Base-by-base conservation (phyloP, 257 asterid species). In the Nicotiana paniculata region DNA sequence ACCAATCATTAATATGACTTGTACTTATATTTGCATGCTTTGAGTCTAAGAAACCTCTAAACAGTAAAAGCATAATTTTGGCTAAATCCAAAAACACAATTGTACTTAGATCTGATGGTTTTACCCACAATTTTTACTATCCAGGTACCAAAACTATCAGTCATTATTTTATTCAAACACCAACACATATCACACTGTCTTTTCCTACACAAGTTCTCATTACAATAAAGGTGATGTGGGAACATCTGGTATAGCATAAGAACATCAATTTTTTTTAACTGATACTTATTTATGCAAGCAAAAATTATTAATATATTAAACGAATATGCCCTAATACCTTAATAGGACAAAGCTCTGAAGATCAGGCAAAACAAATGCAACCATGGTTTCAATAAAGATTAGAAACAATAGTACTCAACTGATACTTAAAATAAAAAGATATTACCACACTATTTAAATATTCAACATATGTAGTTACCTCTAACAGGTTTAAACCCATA, bases 401-500 rank as follows among this genome's bases (percentile, higher is more conserved):
- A 39, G 3, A 68, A 24, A 37, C 77, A 68, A 68, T 35, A 37
- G 55, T 37, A 68, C 1, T 35, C 54, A 68, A 37, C 17, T 33
- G 10, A 46, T 4, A 72, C 18, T 21, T 43, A 43, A 32, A 70
- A 21, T 30, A 37, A 37, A 43, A 39, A 35, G 77, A 33, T 37
- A 37, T 10, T 69, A 69, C 78, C n/a, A 70, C 21, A 43, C 11
- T 48, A 26, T 72, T 12, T n/a, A 72, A 72, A 57, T 59, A 70
- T 74, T 58, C 59, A 79, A 74, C 33, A 54, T 79, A 24, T 63
- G 46, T 18, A 80, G 70, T 81, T 84, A 93, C 98, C 98, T 95
- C 92, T 85, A 95, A 89, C 79, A 95, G 95, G 91, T 93, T 95
- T 81, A 93, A 89, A 64, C 99, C 99, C 99, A 95, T 95, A 78